Evolutionary conservation across 805 yeast species (phyloP), one percentile per base, ranked within the genome.

Genomic region (Ogataea thermomethanolica): DNA sequence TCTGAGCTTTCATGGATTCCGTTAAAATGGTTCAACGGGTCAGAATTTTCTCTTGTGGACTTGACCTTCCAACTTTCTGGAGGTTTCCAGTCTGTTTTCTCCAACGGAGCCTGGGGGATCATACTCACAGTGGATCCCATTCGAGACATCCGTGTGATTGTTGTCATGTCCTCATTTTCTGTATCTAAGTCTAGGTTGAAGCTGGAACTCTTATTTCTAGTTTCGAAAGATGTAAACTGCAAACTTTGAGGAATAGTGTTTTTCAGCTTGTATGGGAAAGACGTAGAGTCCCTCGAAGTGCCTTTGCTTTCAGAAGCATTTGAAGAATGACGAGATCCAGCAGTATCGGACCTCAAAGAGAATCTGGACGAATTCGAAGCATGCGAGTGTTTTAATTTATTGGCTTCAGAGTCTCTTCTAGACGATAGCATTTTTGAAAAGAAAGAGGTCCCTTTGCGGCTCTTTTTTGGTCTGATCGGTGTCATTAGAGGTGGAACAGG

Each of bases 41-140:
- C 33, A 7, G 33, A 20, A 33, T 44, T 54, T 10, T 45, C 48
- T 13, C 28, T 41, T 7, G 55, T 54, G 26, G 45, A 42, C 45
- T 72, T 75, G 8, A 77, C 81, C 50, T 76, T 79, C 83, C 83
- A 78, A 45, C 76, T 70, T 40, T 77, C 81, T 2, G 83, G 83
- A 5, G 83, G 76, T 20, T 60, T 62, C 83, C 83, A 78, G 15
- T 41, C 37, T 4, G 54, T 37, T 28, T 34, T 29, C 2, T 50
- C 45, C 8, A 37, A 40, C 5, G 27, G 14, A 13, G 37, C 14
- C 13, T 39, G 43, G 9, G 43, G 28, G 11, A 41, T 14, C n/a
- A 46, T 33, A 24, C 59, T 56, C 4, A 41, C 38, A 21, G 44
- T 43, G 3, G 61, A 56, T n/a, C 46, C 54, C 34, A 53, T 39